These are phyloP conservation scores for Litchi chinensis DNA, from an alignment of 345 rosid species.

Conservation along the genomic window DNA sequence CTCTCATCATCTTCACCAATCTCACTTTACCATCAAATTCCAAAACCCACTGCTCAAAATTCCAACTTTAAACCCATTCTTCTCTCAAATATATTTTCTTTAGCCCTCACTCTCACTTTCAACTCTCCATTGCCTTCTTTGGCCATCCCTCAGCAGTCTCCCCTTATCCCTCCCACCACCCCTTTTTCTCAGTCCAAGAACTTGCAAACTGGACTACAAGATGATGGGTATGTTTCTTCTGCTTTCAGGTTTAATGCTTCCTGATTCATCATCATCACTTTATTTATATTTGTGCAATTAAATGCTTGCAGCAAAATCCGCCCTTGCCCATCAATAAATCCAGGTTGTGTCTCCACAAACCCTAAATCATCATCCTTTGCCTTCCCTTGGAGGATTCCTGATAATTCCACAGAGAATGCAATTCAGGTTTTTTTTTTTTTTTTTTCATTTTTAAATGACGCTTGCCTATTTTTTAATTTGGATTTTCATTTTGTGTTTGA, in stretches of 20 bases:
- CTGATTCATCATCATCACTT: neutral
- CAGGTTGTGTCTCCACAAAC: constrained; percentile 87
- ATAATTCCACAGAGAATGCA: constrained; percentile 45
- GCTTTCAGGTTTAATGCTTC: neutral
- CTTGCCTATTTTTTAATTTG: neutral
- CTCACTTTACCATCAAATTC: constrained; percentile 20
- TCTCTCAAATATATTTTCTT: constrained; percentile 46
- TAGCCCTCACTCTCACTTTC: constrained; percentile 59
- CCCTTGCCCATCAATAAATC: constrained; percentile 88
- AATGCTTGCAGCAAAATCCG: constrained; percentile 65
- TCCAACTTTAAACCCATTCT: constrained; percentile 33
- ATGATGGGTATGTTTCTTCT: constrained; percentile 61
- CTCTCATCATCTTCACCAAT: constrained; percentile 10
- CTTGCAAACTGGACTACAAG: constrained; percentile 62
- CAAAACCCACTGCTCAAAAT: constrained; percentile 13
- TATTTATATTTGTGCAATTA: neutral
- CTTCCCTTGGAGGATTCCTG: constrained; percentile 75
- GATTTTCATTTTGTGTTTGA: neutral
- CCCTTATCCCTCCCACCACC: constrained; percentile 57
- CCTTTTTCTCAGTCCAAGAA: constrained; percentile 92
- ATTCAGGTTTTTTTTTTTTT: constrained; percentile 45
- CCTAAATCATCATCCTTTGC: constrained; percentile 83
- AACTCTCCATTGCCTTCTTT: constrained; percentile 55
- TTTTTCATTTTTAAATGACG: neutral
- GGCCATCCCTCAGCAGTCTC: constrained; percentile 59